Conservation (phyloP, 345 rosid genomes). For the Lepidium aucheri region DNA sequence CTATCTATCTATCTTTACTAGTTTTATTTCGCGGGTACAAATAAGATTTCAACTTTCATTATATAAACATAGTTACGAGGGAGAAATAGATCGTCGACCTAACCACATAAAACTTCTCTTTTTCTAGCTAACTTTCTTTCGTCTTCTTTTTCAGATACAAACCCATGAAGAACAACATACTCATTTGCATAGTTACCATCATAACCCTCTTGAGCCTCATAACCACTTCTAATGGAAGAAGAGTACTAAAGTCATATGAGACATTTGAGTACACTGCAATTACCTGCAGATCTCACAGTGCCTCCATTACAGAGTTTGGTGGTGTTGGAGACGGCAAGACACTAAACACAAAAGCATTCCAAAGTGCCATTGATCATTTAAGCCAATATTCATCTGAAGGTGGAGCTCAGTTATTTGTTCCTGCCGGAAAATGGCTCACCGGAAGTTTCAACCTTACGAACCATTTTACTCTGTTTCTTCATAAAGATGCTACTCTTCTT, state of each 20-base stretch:
- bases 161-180: conserved; percentile 21
- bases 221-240: background rate
- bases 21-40: too few relatives aligned
- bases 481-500: conserved; percentile 71
- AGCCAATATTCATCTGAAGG: conserved; percentile 49
- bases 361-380: conserved; percentile 49
- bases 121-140: background rate
- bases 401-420: conserved; percentile 70
- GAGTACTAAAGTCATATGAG: conserved; percentile 12
- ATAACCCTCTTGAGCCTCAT: background rate
- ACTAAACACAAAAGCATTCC: conserved; percentile 74
- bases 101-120: background rate
- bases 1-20: background rate
- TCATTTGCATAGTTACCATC: conserved; percentile 2
- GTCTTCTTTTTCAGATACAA: background rate
- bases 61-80: too few relatives aligned
- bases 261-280: conserved; percentile 64
- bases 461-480: conserved; percentile 85
- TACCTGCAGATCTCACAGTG: conserved; percentile 72
- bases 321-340: conserved; percentile 81
- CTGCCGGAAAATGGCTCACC: conserved; percentile 81
- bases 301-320: conserved; percentile 77
- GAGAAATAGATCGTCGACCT: too few relatives aligned
- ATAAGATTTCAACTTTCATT: too few relatives aligned
- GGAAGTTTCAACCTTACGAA: conserved; percentile 76